A percentile compares a stretch with the other conserved stretches of the same genome.
Conservation (phyloP, 73 alveolate species). For the Paramecium caudatum region DNA sequence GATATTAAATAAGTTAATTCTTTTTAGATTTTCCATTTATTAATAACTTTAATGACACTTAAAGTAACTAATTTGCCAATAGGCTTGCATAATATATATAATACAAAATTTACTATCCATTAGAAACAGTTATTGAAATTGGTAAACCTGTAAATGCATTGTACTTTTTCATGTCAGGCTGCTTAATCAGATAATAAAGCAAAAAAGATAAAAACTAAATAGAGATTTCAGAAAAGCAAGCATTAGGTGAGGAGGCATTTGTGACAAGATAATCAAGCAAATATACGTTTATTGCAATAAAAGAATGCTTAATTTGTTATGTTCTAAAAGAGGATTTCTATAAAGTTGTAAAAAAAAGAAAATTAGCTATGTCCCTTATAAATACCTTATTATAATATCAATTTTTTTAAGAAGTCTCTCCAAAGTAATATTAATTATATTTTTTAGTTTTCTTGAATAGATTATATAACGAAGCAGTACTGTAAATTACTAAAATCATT, state of each 20-base stretch:
- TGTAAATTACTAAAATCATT: not conserved
- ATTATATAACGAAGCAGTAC: slow-evolving; percentile 9
- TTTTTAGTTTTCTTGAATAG: slow-evolving; percentile 21
- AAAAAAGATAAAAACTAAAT: slow-evolving; percentile 20
- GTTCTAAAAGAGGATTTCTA: not conserved
- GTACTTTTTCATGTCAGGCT: slow-evolving; percentile 3
- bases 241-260: slow-evolving; percentile 29
- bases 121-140: not conserved
- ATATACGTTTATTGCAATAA: not conserved
- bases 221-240: not conserved
- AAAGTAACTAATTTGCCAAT: not conserved
- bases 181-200: not conserved
- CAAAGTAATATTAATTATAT: not conserved
- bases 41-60: not conserved
- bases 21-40: slow-evolving; percentile 19
- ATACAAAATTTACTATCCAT: not conserved
- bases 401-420: not conserved
- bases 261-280: slow-evolving; percentile 5
- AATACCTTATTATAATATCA: not conserved
- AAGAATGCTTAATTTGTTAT: slow-evolving; percentile 33
- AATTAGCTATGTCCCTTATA: not conserved
- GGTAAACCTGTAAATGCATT: not conserved
- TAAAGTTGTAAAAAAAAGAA: slow-evolving; percentile 25
- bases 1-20: too few species aligned
- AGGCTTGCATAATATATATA: not conserved